These are phyloP conservation scores for Termitomyces heimii DNA, from an alignment of 768 basidiomycete genomes.

Conservation along the genomic window DNA sequence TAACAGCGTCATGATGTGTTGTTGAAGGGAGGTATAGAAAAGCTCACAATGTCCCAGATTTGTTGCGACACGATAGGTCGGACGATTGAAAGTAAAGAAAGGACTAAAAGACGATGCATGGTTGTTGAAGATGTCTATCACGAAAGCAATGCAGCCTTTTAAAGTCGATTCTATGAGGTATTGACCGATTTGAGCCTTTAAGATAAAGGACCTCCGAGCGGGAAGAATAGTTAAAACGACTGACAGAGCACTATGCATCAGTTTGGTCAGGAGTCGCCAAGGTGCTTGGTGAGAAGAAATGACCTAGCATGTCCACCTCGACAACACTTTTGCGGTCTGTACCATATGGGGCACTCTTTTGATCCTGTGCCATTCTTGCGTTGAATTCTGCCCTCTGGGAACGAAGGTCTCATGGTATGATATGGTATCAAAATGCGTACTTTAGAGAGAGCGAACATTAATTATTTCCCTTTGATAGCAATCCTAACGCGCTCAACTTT, in stretches of 20 bases:
- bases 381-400: not conserved
- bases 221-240: not conserved
- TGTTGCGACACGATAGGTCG: conserved; percentile 14
- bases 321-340: not conserved
- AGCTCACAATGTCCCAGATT: conserved; percentile 17
- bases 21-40: not conserved
- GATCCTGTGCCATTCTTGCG: not conserved
- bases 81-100: conserved; percentile 1
- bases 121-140: not conserved
- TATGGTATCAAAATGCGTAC: not conserved
- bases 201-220: not conserved
- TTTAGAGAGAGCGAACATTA: not conserved
- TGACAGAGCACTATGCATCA: not conserved
- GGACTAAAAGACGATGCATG: conserved; percentile 4
- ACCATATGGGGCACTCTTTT: not conserved
- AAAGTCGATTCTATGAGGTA: not conserved
- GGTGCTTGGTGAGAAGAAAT: not conserved
- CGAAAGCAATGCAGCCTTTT: conserved; percentile 1
- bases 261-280: not conserved
- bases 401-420: not conserved
- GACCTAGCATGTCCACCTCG: not conserved
- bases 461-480: not conserved
- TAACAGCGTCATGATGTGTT: not conserved
- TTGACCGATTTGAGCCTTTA: not conserved
- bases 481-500: not conserved